Conservation (phyloP, 2,329 filamentous ascomycete genomes). For the Lecanosticta acicola region DNA sequence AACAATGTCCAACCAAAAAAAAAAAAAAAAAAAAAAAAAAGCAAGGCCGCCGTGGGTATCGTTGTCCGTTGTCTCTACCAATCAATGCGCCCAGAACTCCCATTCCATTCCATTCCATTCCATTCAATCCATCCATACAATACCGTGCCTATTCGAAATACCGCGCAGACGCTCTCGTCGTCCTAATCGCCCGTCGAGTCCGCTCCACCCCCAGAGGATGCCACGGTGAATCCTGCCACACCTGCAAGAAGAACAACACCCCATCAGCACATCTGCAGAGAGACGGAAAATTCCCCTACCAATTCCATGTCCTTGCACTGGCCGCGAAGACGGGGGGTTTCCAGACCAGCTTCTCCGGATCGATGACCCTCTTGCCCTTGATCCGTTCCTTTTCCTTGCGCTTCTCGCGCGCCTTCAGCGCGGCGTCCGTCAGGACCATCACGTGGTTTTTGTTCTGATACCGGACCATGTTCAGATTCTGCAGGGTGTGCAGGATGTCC, state of each 20-base stretch:
- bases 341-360: slow-evolving; percentile 78
- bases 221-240: not conserved
- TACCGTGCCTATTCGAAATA: not conserved
- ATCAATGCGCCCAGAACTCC: too few relatives aligned
- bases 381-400: slow-evolving; percentile 67
- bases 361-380: slow-evolving; percentile 71
- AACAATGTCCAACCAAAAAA: too few relatives aligned
- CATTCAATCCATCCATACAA: not conserved
- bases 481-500: slow-evolving; percentile 90
- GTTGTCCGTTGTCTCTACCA: too few relatives aligned
- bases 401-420: slow-evolving; percentile 63
- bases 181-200: not conserved
- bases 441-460: slow-evolving; percentile 97
- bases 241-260: not conserved
- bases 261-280: not conserved
- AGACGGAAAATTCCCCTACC: slow-evolving; percentile 48
- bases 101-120: too few relatives aligned
- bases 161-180: not conserved
- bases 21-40: too few relatives aligned
- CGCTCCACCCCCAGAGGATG: not conserved
- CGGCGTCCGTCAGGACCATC: slow-evolving; percentile 80
- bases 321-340: slow-evolving; percentile 94
- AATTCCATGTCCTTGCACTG: slow-evolving; percentile 88
- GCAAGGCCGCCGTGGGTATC: too few relatives aligned
- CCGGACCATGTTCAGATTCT: slow-evolving; percentile 89